A percentile compares a stretch with the other conserved stretches of the same genome.
These are phyloP conservation scores for Aspergillus proliferans DNA, from an alignment of 2,329 filamentous ascomycete genomes.

Conservation along the genomic window DNA sequence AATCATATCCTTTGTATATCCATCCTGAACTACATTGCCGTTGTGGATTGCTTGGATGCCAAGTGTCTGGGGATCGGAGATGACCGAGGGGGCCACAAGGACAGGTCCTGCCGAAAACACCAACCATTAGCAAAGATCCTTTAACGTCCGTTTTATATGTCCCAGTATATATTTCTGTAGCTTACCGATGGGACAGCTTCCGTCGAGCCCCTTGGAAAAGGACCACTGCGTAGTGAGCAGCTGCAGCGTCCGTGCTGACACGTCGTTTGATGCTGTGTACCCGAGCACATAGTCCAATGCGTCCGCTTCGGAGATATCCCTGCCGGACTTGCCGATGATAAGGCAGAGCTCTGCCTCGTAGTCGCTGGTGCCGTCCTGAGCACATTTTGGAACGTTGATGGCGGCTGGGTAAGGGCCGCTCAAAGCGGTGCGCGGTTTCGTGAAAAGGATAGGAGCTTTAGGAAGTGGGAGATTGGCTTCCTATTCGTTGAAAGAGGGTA, in stretches of 20 bases:
- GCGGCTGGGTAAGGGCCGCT: constrained; percentile 19
- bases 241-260: constrained; percentile 5
- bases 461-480: constrained; percentile 21
- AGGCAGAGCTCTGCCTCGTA: constrained; percentile 26
- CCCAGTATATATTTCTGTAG: neutral
- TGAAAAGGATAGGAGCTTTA: constrained; percentile 24
- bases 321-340: constrained; percentile 19
- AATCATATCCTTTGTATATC: constrained; percentile 34
- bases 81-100: constrained; percentile 21
- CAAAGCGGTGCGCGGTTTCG: constrained; percentile 23
- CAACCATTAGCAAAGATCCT: neutral
- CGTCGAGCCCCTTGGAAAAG: constrained; percentile 20
- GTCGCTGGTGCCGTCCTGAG: constrained; percentile 26
- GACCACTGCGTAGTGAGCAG: constrained; percentile 17
- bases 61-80: constrained; percentile 22
- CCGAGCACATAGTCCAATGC: constrained; percentile 8
- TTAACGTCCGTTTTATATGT: neutral
- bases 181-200: constrained; percentile 19
- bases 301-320: constrained; percentile 17
- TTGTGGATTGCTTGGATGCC: constrained; percentile 35
- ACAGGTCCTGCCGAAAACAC: constrained; percentile 13
- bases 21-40: constrained; percentile 36
- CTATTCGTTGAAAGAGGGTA: constrained; percentile 1
- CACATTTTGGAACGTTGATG: constrained; percentile 24
- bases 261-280: constrained; percentile 1